phyloP scores from a whole-genome alignment of 2,329 filamentous ascomycete genomes.

The Paraconiothyrium sp. region DNA sequence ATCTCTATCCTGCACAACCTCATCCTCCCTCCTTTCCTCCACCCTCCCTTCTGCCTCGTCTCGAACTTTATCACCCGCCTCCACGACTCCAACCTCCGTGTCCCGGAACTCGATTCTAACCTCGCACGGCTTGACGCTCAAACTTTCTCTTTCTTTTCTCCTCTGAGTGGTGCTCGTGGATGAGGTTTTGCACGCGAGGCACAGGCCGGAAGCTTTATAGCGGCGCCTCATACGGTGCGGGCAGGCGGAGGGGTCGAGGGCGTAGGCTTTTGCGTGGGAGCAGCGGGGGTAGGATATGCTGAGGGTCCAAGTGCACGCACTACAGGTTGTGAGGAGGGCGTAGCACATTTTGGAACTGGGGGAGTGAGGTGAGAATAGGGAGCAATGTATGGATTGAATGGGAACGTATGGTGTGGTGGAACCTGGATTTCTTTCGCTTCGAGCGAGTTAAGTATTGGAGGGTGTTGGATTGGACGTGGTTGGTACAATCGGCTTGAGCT shows the following conservation, averaged over 20 bases:
- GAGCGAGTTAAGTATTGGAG: too few species aligned
- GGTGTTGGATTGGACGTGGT: not conserved
- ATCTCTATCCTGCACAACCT: not conserved
- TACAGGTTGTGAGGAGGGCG: conserved; percentile 34
- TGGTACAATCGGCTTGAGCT: not conserved
- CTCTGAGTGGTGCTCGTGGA: not conserved
- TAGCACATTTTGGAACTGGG: conserved; percentile 33
- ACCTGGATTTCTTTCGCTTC: too few species aligned
- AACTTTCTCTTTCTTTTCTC: not conserved
- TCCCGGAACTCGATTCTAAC: not conserved
- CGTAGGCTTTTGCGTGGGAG: conserved; percentile 31
- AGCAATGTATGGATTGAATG: not conserved
- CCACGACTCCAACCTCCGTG: conserved; percentile 5
- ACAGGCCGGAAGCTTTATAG: conserved; percentile 13
- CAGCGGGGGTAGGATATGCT: conserved; percentile 32
- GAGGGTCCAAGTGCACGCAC: conserved; percentile 25
- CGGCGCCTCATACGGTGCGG: conserved; percentile 37
- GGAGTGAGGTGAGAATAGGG: not conserved
- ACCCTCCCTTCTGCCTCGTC: not conserved
- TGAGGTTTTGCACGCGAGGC: conserved; percentile 22
- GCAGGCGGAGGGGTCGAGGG: conserved; percentile 30
- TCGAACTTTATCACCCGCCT: not conserved
- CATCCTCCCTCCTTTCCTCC: not conserved
- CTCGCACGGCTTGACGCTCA: conserved; percentile 13
- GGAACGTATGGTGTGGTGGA: too few species aligned